Evolutionary conservation across 352 stramenopile species (phyloP), one percentile per base, ranked within the genome.

Genomic region (Phytophthora podocarpi): DNA sequence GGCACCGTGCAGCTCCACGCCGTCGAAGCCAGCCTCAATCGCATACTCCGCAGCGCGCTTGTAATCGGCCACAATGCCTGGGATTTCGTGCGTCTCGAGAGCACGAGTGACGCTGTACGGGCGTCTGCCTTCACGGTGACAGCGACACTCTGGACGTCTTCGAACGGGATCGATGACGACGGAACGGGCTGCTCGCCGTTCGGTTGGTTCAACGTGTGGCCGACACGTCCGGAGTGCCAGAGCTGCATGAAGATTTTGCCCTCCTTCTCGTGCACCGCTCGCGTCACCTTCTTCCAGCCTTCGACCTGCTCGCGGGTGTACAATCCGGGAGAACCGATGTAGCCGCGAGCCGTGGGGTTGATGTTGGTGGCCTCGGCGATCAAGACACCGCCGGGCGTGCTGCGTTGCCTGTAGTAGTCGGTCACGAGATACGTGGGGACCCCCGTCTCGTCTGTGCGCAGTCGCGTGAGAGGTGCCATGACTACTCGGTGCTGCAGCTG

Each of bases 211-310:
- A 70, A 63, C 9, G 76, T 69, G 51, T 97, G 87, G 8, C 74
- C 51, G 35, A 79, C 65, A 5, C 88, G 76, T 10, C 87, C 90
- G 12, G 79, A 80, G 59, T 97, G 89, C 87, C 87, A 96, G 18
- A 97, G 72, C 74, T 97, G 89, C 43, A 82, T 41, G 49, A 85
- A 92, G 39, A 97, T 96, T n/a, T 78, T 79, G 54, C 77, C 84
- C 27, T 70, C 80, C 48, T 92, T 90, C 24, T 52, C 70, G 53
- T 97, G 90, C 28, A 97, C 89, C 10, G 70, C 59, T 32, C 86
- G 53, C 2, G 71, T 79, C 2, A 90, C 62, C 18, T 63, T 61
- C 35, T 87, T 87, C 83, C 83, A 92, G 5, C 36, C 70, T 37
- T 76, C 42, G 47, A 78, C 35, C 53, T 91, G 82, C 18, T 78